Evolutionary conservation across 331 rosid species (phyloP).

Genomic region (Prunus yedoensis): DNA sequence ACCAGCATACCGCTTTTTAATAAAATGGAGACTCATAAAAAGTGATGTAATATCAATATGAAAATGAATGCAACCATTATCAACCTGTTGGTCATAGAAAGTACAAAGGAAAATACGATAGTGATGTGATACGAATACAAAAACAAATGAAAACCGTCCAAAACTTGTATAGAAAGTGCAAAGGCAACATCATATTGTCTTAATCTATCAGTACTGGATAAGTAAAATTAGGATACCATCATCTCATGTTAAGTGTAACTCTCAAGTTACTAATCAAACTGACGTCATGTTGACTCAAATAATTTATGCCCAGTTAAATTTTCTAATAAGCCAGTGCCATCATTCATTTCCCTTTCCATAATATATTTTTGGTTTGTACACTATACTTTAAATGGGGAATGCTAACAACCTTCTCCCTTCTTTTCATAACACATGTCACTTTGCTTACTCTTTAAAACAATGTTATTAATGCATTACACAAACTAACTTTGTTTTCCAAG

Average conservation of each 20-base stretch:
- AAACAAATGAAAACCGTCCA: too few relatives aligned
- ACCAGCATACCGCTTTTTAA: constrained; percentile 9
- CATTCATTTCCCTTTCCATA: background rate
- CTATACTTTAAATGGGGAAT: background rate
- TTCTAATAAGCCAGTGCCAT: background rate
- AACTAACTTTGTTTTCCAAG: too few relatives aligned
- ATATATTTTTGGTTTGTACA: background rate
- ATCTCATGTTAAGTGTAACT: background rate
- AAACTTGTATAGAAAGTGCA: background rate
- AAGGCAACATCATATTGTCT: too few relatives aligned
- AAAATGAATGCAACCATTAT: too few relatives aligned
- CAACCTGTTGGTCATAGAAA: too few relatives aligned
- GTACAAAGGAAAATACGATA: too few relatives aligned
- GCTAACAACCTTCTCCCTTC: too few relatives aligned
- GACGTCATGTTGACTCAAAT: background rate
- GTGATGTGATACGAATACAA: too few relatives aligned
- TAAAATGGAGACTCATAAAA: background rate
- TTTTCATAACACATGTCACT: too few relatives aligned
- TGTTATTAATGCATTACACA: too few relatives aligned
- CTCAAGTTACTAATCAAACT: background rate
- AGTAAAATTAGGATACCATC: background rate
- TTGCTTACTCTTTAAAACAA: too few relatives aligned
- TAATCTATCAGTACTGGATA: background rate
- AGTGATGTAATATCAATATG: too few relatives aligned
- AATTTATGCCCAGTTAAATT: background rate